Conservation (phyloP, 2,329 filamentous ascomycete genomes). For the Colletotrichum siamense region DNA sequence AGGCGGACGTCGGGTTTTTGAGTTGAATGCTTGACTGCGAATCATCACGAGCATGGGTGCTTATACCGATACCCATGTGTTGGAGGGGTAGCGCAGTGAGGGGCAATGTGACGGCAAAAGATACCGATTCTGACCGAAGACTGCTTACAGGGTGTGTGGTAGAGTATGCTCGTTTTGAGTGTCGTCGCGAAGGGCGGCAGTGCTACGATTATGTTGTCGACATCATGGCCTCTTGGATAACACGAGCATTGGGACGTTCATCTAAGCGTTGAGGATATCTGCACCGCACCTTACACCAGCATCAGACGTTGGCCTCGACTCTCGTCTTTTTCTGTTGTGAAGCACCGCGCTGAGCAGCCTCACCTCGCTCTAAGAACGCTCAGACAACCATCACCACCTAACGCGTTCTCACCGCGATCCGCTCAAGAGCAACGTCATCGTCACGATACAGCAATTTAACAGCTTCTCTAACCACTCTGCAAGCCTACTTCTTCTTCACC, state of each 20-base stretch:
- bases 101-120: background rate
- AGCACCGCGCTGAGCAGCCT: background rate
- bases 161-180: background rate
- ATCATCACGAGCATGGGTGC: background rate
- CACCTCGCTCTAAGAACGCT: background rate
- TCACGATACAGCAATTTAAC: background rate
- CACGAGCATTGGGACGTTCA: fast-evolving
- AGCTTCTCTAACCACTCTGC: background rate
- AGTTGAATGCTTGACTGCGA: background rate
- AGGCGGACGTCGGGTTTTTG: background rate
- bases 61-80: background rate
- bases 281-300: background rate
- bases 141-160: background rate
- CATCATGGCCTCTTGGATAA: background rate
- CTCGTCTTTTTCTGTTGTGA: background rate
- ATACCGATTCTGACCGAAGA: background rate
- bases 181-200: background rate
- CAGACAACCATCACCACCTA: background rate
- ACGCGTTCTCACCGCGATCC: background rate
- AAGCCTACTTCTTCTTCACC: background rate
- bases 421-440: background rate
- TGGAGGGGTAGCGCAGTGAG: background rate
- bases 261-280: background rate
- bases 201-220: background rate
- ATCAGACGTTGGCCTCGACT: fast-evolving